Evolutionary conservation across 192 early-diverging fungal genomes (phyloP).

Genomic region (Diversispora epigaea): DNA sequence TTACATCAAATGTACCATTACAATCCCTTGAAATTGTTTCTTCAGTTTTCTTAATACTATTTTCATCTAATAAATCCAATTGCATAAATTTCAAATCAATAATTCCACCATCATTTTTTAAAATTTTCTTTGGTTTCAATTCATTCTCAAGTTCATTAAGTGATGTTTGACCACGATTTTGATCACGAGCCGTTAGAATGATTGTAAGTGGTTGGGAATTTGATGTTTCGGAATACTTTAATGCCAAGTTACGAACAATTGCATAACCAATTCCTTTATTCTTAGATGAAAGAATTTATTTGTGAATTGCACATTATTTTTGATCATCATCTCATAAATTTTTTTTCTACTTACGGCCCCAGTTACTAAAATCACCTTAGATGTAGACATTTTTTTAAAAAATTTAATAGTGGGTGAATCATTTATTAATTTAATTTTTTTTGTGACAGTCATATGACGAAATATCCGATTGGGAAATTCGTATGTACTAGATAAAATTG

Average conservation of each 20-base stretch:
- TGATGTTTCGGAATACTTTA: background rate
- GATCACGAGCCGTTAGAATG: slow-evolving; percentile 3
- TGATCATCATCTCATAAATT: too few relatives aligned
- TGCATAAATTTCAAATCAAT: slow-evolving; percentile 18
- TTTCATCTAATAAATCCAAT: slow-evolving; percentile 18
- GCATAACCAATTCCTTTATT: slow-evolving; percentile 35
- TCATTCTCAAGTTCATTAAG: background rate
- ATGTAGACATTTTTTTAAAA: too few relatives aligned
- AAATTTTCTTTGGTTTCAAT: slow-evolving; percentile 5
- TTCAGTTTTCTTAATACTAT: slow-evolving; percentile 9
- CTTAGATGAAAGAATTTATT: background rate
- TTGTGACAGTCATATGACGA: too few relatives aligned
- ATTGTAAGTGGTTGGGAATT: background rate
- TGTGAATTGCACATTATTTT: too few relatives aligned
- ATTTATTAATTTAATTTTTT: too few relatives aligned
- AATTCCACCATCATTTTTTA: slow-evolving; percentile 22
- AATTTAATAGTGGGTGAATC: too few relatives aligned
- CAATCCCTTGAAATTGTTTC: background rate
- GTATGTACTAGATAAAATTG: too few relatives aligned
- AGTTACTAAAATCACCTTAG: too few relatives aligned
- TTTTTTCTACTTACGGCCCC: too few relatives aligned
- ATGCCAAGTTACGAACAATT: slow-evolving; percentile 20
- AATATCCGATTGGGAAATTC: too few relatives aligned
- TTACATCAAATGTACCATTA: background rate
- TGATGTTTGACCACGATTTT: slow-evolving; percentile 10